Percentiles rank a stretch among this genome's conserved stretches.
phyloP scores from a whole-genome alignment of 306 rosid genomes.

The Gastrolobium villosum region DNA sequence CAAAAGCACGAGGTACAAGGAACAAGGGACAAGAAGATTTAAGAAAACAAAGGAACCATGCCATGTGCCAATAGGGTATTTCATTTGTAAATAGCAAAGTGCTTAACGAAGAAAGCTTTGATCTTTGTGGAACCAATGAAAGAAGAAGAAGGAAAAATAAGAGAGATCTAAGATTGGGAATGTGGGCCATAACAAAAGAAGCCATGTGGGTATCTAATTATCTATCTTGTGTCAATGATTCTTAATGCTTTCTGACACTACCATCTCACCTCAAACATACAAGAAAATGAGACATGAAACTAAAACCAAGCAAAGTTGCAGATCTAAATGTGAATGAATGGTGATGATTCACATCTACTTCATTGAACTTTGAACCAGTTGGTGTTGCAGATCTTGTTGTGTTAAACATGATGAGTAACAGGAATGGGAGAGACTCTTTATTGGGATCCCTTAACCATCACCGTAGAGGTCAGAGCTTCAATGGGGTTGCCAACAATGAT shows the following conservation, averaged over 20 bases:
- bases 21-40: conserved; percentile 35
- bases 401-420: conserved; percentile 54
- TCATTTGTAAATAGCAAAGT: conserved; percentile 21
- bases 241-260: conserved; percentile 44
- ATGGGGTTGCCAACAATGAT: conserved; percentile 55
- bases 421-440: conserved; percentile 71
- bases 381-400: conserved; percentile 9
- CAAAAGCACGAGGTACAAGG: conserved; percentile 29
- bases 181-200: conserved; percentile 22
- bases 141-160: not conserved
- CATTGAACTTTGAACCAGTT: conserved; percentile 9
- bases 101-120: not conserved
- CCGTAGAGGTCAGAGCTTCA: conserved; percentile 71
- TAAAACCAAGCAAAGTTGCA: not conserved
- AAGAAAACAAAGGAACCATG: conserved; percentile 31
- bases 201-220: conserved; percentile 38
- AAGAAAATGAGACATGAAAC: not conserved
- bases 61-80: conserved; percentile 49
- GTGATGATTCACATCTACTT: too few relatives aligned
- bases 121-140: not conserved
- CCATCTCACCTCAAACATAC: conserved; percentile 30
- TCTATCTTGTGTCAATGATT: not conserved
- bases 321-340: conserved; percentile 27
- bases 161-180: not conserved
- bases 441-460: conserved; percentile 58